Percentiles rank a stretch among this genome's conserved stretches.
Conservation (phyloP, 805 yeast species). For the Wickerhamomyces bovis region DNA sequence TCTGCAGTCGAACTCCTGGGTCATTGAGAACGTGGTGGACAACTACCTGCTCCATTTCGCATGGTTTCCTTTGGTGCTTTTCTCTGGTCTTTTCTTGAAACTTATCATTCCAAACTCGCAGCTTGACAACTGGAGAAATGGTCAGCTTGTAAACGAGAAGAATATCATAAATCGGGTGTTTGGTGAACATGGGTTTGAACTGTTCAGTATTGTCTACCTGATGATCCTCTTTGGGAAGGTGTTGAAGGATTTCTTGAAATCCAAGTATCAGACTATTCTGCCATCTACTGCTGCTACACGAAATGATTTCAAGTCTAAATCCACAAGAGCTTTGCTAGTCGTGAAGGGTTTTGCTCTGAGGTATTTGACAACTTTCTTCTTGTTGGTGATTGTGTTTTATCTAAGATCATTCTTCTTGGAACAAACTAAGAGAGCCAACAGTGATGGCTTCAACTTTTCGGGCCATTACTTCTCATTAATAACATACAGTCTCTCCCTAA, state of each 20-base stretch:
- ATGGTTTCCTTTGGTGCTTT: background rate
- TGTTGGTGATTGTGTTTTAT: background rate
- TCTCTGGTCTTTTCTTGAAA: background rate
- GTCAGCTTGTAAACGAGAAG: conserved; percentile 6
- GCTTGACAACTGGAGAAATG: background rate
- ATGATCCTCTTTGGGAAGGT: conserved; percentile 3
- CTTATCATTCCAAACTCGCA: background rate
- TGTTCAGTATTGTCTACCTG: conserved; percentile 9
- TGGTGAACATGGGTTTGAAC: conserved; percentile 13
- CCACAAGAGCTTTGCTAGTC: background rate
- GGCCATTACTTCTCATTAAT: conserved; percentile 1
- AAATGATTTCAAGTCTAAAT: background rate
- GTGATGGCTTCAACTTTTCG: conserved; percentile 2
- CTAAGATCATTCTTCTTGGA: background rate
- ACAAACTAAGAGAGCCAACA: background rate
- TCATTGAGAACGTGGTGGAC: background rate
- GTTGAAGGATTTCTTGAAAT: conserved; percentile 1
- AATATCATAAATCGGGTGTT: conserved; percentile 13
- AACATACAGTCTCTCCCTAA: background rate
- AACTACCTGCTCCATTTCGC: background rate
- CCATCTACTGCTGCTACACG: conserved; percentile 3
- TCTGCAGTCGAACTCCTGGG: background rate
- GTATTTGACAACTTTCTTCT: background rate
- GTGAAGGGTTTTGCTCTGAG: background rate
- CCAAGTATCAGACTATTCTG: conserved; percentile 3